Percentiles rank a stretch among this genome's conserved stretches.
Evolutionary conservation across 106 monocot species (phyloP).

Genomic region (Dendrobium officinale): DNA sequence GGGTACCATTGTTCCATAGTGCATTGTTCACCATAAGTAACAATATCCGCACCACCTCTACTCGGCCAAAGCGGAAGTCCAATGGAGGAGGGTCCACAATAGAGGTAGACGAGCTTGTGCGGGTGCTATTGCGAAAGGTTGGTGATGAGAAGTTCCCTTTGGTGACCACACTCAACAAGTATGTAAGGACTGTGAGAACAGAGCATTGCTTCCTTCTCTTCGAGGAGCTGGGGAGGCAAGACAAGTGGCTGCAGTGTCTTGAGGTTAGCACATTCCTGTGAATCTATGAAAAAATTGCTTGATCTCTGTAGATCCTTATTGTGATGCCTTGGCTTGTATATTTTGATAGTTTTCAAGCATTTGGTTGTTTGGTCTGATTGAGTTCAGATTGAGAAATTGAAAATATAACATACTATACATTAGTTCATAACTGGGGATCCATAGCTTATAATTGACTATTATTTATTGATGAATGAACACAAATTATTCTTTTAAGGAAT

Average conservation of each 20-base stretch:
- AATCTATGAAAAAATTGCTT: not conserved
- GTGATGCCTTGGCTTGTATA: not conserved
- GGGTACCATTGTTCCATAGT: not conserved
- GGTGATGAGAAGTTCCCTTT: slow-evolving; percentile 54
- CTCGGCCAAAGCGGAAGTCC: slow-evolving; percentile 12
- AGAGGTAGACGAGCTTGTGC: slow-evolving; percentile 55
- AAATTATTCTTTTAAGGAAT: no score
- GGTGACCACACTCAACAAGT: slow-evolving; percentile 59
- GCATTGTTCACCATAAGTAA: not conserved
- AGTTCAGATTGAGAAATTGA: no score
- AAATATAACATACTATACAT: no score
- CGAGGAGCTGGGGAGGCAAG: slow-evolving; percentile 75
- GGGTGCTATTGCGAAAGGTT: slow-evolving; percentile 42
- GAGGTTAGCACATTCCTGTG: slow-evolving; percentile 41
- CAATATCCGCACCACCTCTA: not conserved
- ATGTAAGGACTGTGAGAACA: slow-evolving; percentile 49
- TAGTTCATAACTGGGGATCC: no score
- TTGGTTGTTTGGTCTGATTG: not conserved
- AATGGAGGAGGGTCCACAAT: not conserved
- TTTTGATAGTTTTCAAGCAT: not conserved
- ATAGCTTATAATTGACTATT: no score
- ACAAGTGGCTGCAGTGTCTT: slow-evolving; percentile 85
- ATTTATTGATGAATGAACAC: no score
- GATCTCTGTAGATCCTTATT: not conserved
- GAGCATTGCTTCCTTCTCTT: slow-evolving; percentile 94